Evolutionary conservation across 2,329 filamentous ascomycete species (phyloP).

Genomic region (Alternaria brassicae): DNA sequence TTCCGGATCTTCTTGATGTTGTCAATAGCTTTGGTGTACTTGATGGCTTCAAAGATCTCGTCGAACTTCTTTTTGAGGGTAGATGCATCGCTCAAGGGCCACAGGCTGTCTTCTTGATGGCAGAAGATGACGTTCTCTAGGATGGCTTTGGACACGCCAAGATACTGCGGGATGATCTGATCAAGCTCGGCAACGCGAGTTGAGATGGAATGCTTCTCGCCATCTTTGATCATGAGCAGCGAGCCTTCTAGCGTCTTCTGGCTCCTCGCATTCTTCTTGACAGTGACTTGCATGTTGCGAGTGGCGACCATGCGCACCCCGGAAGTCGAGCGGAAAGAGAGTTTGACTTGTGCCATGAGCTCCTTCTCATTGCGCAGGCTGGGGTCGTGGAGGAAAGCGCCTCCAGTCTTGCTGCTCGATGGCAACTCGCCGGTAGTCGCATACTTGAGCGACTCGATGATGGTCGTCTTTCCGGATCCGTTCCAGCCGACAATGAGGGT

Average conservation of each 20-base stretch:
- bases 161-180: slow-evolving; percentile 79
- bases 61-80: slow-evolving; percentile 93
- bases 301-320: slow-evolving; percentile 82
- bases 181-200: slow-evolving; percentile 83
- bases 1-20: slow-evolving; percentile 90
- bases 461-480: slow-evolving; percentile 97
- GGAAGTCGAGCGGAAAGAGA: slow-evolving; percentile 82
- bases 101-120: slow-evolving; percentile 96
- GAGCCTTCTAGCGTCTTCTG: slow-evolving; percentile 87
- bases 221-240: slow-evolving; percentile 76
- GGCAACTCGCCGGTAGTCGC: slow-evolving; percentile 93
- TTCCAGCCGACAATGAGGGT: slow-evolving; percentile 98
- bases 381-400: slow-evolving; percentile 97
- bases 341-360: slow-evolving; percentile 87
- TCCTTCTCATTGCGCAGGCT: slow-evolving; percentile 88
- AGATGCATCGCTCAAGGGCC: slow-evolving; percentile 90
- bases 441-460: slow-evolving; percentile 99
- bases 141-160: slow-evolving; percentile 89
- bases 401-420: slow-evolving; percentile 84
- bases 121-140: slow-evolving; percentile 97
- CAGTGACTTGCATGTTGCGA: slow-evolving; percentile 81
- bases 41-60: slow-evolving; percentile 95
- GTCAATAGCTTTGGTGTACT: slow-evolving; percentile 96
- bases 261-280: slow-evolving; percentile 78
- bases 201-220: slow-evolving; percentile 80